Percentiles rank a stretch among this genome's conserved stretches.
These are phyloP conservation scores for Coniochaeta sp. DNA, from an alignment of 2,329 filamentous ascomycete genomes.

Conservation along the genomic window DNA sequence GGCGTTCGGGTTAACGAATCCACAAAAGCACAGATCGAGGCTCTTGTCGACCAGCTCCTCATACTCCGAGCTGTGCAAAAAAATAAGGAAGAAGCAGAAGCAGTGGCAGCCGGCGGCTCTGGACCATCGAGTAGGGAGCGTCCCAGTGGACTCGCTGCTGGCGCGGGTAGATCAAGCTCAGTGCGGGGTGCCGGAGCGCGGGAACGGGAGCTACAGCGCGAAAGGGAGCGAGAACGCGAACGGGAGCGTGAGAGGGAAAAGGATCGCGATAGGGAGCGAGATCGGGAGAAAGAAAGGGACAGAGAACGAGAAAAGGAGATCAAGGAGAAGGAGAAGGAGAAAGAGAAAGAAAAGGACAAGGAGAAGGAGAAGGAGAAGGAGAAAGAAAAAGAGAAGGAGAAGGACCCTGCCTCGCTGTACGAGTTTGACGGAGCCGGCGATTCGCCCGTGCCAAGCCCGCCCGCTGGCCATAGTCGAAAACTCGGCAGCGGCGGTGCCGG, in stretches of 20 bases:
- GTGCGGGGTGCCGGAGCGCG: slow-evolving; percentile 12
- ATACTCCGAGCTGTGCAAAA: slow-evolving; percentile 32
- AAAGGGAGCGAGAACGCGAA: slow-evolving; percentile 6
- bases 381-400: slow-evolving; percentile 23
- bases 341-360: slow-evolving; percentile 3
- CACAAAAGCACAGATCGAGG: slow-evolving; percentile 24
- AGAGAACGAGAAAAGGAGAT: slow-evolving; percentile 12
- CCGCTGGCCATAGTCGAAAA: slow-evolving; percentile 26
- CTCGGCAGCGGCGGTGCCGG: slow-evolving; percentile 23
- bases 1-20: slow-evolving; percentile 22
- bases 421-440: slow-evolving; percentile 36
- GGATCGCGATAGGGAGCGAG: slow-evolving; percentile 2
- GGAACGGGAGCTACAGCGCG: slow-evolving; percentile 25
- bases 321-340: slow-evolving; percentile 16
- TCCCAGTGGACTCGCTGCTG: slow-evolving; percentile 10
- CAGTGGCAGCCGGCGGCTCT: slow-evolving; percentile 12
- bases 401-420: slow-evolving; percentile 26
- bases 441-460: slow-evolving; percentile 33
- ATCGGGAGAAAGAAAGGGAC: slow-evolving; percentile 4
- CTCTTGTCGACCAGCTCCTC: slow-evolving; percentile 28
- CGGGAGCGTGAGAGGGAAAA: slow-evolving; percentile 5
- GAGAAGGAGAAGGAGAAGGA: slow-evolving; percentile 12
- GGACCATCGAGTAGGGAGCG: slow-evolving; percentile 13
- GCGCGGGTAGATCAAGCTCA: slow-evolving; percentile 10
- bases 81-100: slow-evolving; percentile 28